Conservation (phyloP, 1,284 basidiomycete species). For the Ganoderma multipileum region DNA sequence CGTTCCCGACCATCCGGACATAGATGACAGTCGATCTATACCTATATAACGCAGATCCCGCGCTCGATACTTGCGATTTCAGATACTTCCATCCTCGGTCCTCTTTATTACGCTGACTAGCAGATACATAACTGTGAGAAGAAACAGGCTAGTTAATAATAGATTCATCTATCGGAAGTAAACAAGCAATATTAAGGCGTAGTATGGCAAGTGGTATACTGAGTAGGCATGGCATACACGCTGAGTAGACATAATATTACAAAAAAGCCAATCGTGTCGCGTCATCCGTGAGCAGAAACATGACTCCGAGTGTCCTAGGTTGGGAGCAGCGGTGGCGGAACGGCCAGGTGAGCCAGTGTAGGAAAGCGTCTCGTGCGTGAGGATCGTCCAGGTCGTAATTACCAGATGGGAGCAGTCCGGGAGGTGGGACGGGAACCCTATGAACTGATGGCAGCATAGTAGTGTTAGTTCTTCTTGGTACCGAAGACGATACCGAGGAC, state of each 20-base stretch:
- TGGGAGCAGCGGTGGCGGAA: background rate
- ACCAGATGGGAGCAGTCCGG: background rate
- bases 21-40: too few species aligned
- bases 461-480: conserved; percentile 9
- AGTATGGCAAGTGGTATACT: conserved; percentile 23
- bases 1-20: too few species aligned
- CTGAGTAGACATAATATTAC: conserved; percentile 13
- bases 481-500: conserved; percentile 59
- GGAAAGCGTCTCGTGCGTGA: conserved; percentile 6
- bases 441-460: background rate
- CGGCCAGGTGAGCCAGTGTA: background rate
- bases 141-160: background rate
- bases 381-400: conserved; percentile 17
- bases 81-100: background rate
- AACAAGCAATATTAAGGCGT: background rate
- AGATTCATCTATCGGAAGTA: background rate
- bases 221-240: conserved; percentile 1
- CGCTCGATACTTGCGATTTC: background rate
- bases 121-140: background rate
- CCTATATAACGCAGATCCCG: too few species aligned
- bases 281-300: conserved; percentile 13
- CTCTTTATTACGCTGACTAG: background rate
- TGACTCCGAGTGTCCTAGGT: conserved; percentile 4
- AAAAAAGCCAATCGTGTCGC: conserved; percentile 12
- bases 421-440: background rate